These are phyloP conservation scores for Syncephalis plumigaleata DNA, from an alignment of 371 early-diverging fungal genomes.

Conservation along the genomic window DNA sequence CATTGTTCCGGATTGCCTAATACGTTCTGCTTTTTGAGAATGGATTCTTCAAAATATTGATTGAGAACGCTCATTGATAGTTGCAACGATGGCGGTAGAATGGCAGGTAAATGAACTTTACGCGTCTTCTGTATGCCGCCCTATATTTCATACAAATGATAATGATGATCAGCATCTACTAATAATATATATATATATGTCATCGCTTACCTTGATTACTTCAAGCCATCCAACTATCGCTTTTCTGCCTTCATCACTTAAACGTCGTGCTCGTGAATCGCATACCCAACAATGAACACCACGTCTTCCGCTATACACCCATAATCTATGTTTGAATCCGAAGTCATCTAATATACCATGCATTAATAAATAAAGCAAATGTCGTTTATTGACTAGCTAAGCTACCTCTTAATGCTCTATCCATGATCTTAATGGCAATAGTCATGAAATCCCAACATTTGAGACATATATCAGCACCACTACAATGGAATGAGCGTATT, in stretches of 20 bases:
- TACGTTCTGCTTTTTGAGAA: constrained; percentile 54
- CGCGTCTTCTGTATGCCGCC: constrained; percentile 53
- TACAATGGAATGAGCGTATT: too few relatives aligned
- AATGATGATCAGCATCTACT: not conserved
- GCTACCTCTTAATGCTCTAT: constrained; percentile 44
- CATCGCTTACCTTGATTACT: constrained; percentile 37
- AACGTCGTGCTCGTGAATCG: constrained; percentile 69
- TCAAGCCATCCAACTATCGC: constrained; percentile 78
- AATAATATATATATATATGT: constrained; percentile 4
- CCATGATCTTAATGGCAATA: constrained; percentile 75
- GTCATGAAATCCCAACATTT: constrained; percentile 94
- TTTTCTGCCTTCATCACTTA: constrained; percentile 60
- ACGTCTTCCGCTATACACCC: constrained; percentile 97
- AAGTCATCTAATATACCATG: constrained; percentile 87
- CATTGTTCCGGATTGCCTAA: constrained; percentile 39
- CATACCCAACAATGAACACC: constrained; percentile 99
- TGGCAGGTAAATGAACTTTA: constrained; percentile 43
- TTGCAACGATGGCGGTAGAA: constrained; percentile 44
- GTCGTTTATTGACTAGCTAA: not conserved
- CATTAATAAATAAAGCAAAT: not conserved
- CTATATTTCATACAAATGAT: constrained; percentile 7
- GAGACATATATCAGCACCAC: constrained; percentile 72
- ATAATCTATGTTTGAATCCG: constrained; percentile 86
- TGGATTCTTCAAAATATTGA: constrained; percentile 38
- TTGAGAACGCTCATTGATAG: constrained; percentile 38